Evolutionary conservation across 2,329 filamentous ascomycete genomes (phyloP), one percentile per base, ranked within the genome.

Genomic region (Fusarium metavorans): DNA sequence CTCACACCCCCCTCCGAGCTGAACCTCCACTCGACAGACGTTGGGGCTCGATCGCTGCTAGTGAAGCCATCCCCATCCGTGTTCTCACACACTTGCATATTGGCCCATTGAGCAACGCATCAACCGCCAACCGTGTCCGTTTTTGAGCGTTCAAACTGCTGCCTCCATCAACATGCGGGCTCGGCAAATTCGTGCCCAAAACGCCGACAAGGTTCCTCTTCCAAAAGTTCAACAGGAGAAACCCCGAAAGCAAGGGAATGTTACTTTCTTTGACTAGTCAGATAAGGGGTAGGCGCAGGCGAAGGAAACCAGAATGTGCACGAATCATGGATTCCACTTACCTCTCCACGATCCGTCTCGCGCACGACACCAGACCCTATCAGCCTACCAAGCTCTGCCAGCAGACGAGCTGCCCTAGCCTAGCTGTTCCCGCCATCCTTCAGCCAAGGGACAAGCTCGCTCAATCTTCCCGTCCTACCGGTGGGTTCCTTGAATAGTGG

Each of bases 401-500:
- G 63, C 30, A 62, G 67, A 60, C 58, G 62, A 48, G 32, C 58
- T 57, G 64, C 57, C 68, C 65, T 72, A 52, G 37, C 65, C 65
- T 70, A 60, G 57, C 63, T 57, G 41, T 58, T 61, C 57, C 59
- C 59, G 64, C 60, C 64, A 60, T 73, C 54, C 35, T 58, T 35
- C 72, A 50, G 62, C 57, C 43, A 71, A 70, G 54, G 60, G 61
- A 64, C 52, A 61, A 64, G 58, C 54, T 59, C 52, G 59, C 39
- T 62, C 62, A 67, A 45, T 70, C 72, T 75, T 73, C 72, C 68
- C 71, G 72, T 72, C 72, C 66, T 56, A 70, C 58, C 63, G 54
- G 66, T 73, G 66, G 72, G 62, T 75, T 73, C 72, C 66, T 73
- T 64, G 72, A 60, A 76, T 73, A 75, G 72, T 48, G 67, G 72